Percentiles rank a stretch among this genome's conserved stretches.
Evolutionary conservation across 305 asterid genomes (phyloP).

Genomic region (Fraxinus floribunda): DNA sequence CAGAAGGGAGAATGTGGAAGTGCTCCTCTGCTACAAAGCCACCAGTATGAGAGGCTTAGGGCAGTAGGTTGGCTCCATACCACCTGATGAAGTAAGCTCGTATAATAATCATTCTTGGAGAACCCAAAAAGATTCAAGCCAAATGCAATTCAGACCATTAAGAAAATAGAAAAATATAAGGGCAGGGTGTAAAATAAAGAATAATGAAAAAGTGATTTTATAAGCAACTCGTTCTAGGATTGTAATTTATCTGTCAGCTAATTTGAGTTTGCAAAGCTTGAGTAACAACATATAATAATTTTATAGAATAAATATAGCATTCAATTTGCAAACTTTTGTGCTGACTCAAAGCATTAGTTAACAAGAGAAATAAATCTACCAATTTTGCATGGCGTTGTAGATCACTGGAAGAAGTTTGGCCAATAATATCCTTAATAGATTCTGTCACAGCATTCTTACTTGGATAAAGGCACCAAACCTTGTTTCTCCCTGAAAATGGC

Average conservation of each 20-base stretch:
- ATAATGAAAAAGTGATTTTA: neutral
- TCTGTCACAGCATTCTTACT: conserved; percentile 60
- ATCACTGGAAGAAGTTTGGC: conserved; percentile 33
- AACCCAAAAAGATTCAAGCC: neutral
- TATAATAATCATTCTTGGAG: neutral
- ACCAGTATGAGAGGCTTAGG: neutral
- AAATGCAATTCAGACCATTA: neutral
- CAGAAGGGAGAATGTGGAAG: neutral
- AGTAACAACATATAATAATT: neutral
- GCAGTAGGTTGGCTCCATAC: neutral
- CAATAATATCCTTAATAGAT: conserved; percentile 56
- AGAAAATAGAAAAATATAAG: neutral
- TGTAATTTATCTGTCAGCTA: neutral
- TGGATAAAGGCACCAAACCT: conserved; percentile 89
- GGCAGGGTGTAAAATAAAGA: neutral
- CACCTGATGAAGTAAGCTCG: neutral
- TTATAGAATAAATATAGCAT: conserved; percentile 9
- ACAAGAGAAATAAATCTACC: conserved; percentile 35
- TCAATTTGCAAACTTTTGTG: neutral
- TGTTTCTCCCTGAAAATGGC: conserved; percentile 65
- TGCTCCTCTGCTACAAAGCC: conserved; percentile 7
- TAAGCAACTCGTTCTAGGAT: neutral
- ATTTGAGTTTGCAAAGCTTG: neutral
- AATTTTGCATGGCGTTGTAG: conserved; percentile 30
- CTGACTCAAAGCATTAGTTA: conserved; percentile 4